Base-by-base conservation (phyloP, 345 rosid genomes). In the Arabis hirsuta region DNA sequence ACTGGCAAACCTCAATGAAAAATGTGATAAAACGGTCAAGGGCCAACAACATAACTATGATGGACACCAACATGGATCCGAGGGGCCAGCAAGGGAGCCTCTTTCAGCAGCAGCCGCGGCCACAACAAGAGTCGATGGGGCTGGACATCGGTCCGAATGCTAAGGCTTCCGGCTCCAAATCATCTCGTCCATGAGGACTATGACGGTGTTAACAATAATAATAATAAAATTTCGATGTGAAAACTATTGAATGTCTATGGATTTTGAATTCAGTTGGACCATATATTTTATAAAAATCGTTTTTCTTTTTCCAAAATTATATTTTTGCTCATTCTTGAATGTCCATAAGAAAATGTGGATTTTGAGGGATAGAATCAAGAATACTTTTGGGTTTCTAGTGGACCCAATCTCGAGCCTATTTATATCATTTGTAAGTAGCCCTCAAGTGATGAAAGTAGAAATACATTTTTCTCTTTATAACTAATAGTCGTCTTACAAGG, bases 121-220 rank as follows among this genome's bases (percentile, higher is more conserved):
- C 39, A 69, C 65, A 47, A 36, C 27, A 69, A 14, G 57, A 19
- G 27, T 27, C 16, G 12, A 9, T 8, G 16, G 52, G 10, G 26
- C 13, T 24, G 71, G 71, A 65, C 3, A 65, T 24, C 7, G 38
- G 50, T 48, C 41, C 38, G 13, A 48, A 59, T 48, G 39, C 13
- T 39, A 12, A n/a, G 12, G 38, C 16, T 62, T 59, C 20, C 38
- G 12, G 39, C 57, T 26, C 47, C 31, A 12, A 43, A 3, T 20
- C 43, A 67, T 41, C 42, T 10, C 14, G 10, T 66, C n/a, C n/a
- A 41, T 59, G 34, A 12, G 36, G 34, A 22, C 36, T 22, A 22
- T 22, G 24, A 22, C 24, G 9, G 9, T 11, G 19, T 36, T 57
- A 36, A 5, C 50, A 44, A 45, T 8, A 26, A 8, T 8, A 68